Base-by-base conservation (phyloP, 441 rosid species). In the Syzygium syzygioides region DNA sequence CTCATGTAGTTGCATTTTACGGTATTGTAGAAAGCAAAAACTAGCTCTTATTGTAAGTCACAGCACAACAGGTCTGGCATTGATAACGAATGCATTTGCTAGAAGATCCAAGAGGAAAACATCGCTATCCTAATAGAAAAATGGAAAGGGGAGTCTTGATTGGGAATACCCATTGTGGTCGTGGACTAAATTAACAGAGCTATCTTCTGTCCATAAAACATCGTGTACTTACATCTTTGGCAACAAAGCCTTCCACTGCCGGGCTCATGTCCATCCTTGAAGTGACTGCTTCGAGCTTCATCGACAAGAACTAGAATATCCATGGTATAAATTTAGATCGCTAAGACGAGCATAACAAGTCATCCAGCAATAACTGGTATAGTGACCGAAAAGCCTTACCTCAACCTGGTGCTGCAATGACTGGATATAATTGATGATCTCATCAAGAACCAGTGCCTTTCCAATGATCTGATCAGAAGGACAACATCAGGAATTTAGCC, bases 401-500 rank as follows among this genome's bases (percentile, higher is more conserved):
- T 94, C 96, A 86, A 95, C 96, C 92, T 95, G 97, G 86, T 79
- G 92, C 90, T 94, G 96, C 88, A 95, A 90, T 14, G 97, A 94
- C 91, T 94, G 96, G 76, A 95, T 90, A 90, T 95, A 95, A 88
- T 95, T 95, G 93, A 95, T 95, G 85, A 95, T 95, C 91, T 95
- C 97, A 88, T 95, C 97, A 26, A 95, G 95, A 54, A 95, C 97
- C 86, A 92, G 95, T 15, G 97, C 97, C 91, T 95, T 95, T 85
- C 97, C 97, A 30, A 94, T 94, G 50, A 95, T 93, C 97, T 95
- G 93, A 88, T 71, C 87, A 79, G 13, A 60, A 85, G 68, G 86
- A 34, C 25, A 50, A 57, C 60, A 79, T 79, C 7, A 15, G 85
- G 55, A 83, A 76, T 86, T 41, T 53, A 55, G 56, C 53, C 84